These are phyloP conservation scores for Lentinula guzmanii DNA, from an alignment of 768 basidiomycete species.

Conservation along the genomic window DNA sequence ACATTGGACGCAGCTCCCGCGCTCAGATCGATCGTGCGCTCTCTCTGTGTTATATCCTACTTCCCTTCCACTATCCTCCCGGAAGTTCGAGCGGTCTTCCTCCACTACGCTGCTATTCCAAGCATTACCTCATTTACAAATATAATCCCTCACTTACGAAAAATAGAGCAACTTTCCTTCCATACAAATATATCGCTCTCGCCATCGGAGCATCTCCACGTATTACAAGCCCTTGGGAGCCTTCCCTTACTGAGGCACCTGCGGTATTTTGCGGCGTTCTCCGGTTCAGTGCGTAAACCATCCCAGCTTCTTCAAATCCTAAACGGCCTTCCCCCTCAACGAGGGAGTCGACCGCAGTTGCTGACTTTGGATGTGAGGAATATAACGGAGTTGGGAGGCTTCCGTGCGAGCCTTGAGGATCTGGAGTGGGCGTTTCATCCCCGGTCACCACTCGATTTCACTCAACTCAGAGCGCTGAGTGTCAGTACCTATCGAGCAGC, in stretches of 20 bases:
- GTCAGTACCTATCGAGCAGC: constrained; percentile 1
- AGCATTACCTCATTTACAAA: not conserved
- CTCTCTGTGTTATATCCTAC: not conserved
- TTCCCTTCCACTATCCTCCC: not conserved
- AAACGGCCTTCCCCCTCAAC: not conserved
- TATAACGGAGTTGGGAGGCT: not conserved
- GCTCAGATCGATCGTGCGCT: not conserved
- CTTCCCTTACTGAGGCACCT: constrained; percentile 1
- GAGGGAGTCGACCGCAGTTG: not conserved
- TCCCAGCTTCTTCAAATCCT: not conserved
- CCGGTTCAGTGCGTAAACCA: not conserved
- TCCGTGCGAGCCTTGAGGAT: not conserved
- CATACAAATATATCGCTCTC: not conserved
- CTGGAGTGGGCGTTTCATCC: constrained; percentile 3
- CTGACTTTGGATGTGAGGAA: constrained; percentile 2
- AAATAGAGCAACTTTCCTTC: not conserved
- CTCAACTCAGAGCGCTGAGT: not conserved
- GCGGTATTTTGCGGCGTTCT: constrained; percentile 1
- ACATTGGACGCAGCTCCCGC: not conserved
- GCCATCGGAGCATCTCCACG: not conserved
- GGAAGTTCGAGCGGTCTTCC: not conserved
- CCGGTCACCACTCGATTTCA: constrained; percentile 1
- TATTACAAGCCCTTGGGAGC: not conserved
- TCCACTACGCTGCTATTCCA: not conserved
- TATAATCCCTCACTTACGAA: not conserved